Evolutionary conservation across 768 basidiomycete genomes (phyloP), one percentile per base, ranked within the genome.

Genomic region (Suillus variegatus): DNA sequence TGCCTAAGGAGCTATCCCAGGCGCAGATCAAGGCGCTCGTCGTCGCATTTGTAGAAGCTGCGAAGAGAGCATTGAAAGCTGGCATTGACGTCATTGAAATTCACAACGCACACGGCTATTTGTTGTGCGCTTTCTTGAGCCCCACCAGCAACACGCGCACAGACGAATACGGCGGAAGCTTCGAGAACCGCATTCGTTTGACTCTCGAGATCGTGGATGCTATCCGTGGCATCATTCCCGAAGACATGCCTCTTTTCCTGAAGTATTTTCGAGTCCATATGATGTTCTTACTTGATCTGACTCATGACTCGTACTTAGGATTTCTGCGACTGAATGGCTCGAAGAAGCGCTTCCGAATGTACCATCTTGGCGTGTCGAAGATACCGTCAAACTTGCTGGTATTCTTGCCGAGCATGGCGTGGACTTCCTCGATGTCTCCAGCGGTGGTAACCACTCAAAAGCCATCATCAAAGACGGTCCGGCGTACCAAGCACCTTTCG

Each of bases 311-410:
- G 35, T 52, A 44, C 18, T 20, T 20, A 87, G 88, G 25, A 76
- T 94, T 28, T 89, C 88, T 49, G 93, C 86, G 1, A 88, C 86
- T 0, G 93, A 94, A 65, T 91, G 91, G 88, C 77, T 91, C 9
- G 87, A 88, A 68, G 81, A 85, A 64, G 78, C 80, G 5, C 75
- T 84, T 2, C 85, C 87, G 0, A 77, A 88, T 64, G 85, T 89
- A 66, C 82, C 83, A 13, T 85, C 85, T 7, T 92, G 93, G 92
- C 82, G 84, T 18, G 67, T 84, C 1, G 86, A 90, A 72, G 92
- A 94, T 72, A 91, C 88, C 2, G 85, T 84, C 28, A 78, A 82
- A 40, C 78, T 93, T 28, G 85, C 87, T 2, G 77, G 80, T 20
- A 82, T 88, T 67, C 82, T 94, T 20, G 80, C 80, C 20, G 82